phyloP scores from a whole-genome alignment of 306 rosid species.

The Ammopiptanthus mongolicus region DNA sequence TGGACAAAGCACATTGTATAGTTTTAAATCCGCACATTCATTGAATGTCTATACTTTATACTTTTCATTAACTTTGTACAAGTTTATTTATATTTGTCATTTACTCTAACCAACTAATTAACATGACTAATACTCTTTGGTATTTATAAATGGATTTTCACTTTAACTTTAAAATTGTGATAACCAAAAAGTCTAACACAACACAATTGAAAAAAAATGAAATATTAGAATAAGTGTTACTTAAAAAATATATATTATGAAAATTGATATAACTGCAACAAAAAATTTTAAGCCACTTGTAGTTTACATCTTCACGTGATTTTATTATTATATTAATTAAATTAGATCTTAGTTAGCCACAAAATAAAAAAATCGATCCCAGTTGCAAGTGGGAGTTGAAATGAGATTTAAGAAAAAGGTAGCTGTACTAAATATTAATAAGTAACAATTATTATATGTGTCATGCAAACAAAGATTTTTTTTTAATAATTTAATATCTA shows the following conservation, averaged over 20 bases:
- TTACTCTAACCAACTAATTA: neutral
- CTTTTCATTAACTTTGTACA: no score
- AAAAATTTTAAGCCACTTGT: neutral
- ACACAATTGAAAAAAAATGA: neutral
- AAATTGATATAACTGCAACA: neutral
- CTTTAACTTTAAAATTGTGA: neutral
- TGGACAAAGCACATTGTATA: no score
- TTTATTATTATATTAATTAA: neutral
- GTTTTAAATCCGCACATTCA: no score
- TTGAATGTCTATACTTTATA: no score
- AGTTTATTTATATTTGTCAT: no score
- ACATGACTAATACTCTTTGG: neutral
- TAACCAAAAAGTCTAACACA: neutral
- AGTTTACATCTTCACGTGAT: constrained; percentile 17
- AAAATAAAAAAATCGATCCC: neutral
- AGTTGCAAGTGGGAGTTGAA: constrained; percentile 11
- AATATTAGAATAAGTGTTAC: neutral
- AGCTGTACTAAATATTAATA: neutral
- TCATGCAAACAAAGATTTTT: constrained; percentile 17
- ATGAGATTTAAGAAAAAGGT: neutral
- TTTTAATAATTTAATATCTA: constrained; percentile 20
- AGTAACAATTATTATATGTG: neutral
- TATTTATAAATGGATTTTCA: neutral
- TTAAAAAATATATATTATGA: neutral
- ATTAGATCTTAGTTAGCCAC: neutral